Conservation (phyloP, 768 basidiomycete genomes). For the Boletus rubroflammeus region DNA sequence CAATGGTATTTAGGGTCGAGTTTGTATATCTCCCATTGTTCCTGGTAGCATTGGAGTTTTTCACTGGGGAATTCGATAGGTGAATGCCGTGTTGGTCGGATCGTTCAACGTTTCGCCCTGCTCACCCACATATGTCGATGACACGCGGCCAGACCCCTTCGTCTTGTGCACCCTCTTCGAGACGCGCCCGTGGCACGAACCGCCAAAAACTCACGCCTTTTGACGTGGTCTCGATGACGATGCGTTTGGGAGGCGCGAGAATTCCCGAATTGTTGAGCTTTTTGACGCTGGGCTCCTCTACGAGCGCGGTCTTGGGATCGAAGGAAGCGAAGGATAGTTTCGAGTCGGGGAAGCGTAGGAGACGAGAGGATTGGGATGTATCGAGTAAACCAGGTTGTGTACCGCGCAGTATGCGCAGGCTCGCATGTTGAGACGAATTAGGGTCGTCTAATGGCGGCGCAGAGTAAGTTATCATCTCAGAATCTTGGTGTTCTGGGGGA, state of each 20-base stretch:
- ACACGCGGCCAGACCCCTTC: slow-evolving; percentile 72
- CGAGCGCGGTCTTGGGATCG: slow-evolving; percentile 62
- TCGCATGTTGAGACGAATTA: slow-evolving; percentile 7
- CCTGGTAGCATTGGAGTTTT: slow-evolving; percentile 53
- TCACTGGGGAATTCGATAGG: slow-evolving; percentile 35
- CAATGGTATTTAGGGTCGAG: slow-evolving; percentile 75
- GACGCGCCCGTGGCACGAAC: slow-evolving; percentile 69
- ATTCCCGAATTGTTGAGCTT: slow-evolving; percentile 46
- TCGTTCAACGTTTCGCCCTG: slow-evolving; percentile 5
- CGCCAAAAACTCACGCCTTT: slow-evolving; percentile 64
- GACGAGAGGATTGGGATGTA: slow-evolving; percentile 52
- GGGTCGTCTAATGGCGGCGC: neutral
- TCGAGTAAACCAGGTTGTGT: slow-evolving; percentile 64
- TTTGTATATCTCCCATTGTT: slow-evolving; percentile 87
- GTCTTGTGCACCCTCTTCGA: slow-evolving; percentile 52
- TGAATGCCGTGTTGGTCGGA: slow-evolving; percentile 6
- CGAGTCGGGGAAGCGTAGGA: slow-evolving; percentile 58
- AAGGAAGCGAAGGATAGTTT: slow-evolving; percentile 72
- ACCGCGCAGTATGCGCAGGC: slow-evolving; percentile 34
- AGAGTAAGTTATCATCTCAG: slow-evolving; percentile 17
- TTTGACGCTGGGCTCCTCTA: slow-evolving; percentile 36
- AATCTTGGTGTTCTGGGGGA: neutral
- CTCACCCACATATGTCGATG: slow-evolving; percentile 69
- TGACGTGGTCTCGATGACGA: slow-evolving; percentile 66
- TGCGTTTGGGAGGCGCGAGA: slow-evolving; percentile 57